Percentiles rank a stretch among this genome's conserved stretches.
Conservation (phyloP, 176 grass and related monocot genomes). For the Zoysia pacifica region DNA sequence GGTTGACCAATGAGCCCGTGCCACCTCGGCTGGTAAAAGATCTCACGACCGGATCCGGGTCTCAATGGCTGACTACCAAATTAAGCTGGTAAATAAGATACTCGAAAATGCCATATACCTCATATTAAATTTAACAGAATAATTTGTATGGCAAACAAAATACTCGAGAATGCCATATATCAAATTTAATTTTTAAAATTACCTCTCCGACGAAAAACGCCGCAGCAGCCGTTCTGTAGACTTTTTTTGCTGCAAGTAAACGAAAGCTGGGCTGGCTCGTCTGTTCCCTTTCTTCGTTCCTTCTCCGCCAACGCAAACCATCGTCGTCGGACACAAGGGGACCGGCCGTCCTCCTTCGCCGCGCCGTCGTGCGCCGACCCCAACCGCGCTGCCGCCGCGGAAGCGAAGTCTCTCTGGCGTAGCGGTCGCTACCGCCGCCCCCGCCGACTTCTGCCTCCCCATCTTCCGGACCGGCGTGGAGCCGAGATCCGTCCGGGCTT, state of each 20-base stretch:
- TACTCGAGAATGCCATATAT: too few species aligned
- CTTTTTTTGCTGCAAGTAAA: too few species aligned
- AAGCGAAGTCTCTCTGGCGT: not conserved
- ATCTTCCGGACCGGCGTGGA: conserved; percentile 34
- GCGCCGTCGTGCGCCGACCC: conserved; percentile 6
- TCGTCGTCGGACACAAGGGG: not conserved
- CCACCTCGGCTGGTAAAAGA: not conserved
- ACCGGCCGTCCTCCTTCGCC: not conserved
- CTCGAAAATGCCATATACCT: too few species aligned
- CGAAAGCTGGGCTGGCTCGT: too few species aligned
- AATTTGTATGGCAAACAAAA: too few species aligned
- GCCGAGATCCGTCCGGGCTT: conserved; percentile 44
- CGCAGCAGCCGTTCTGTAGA: too few species aligned
- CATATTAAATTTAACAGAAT: too few species aligned
- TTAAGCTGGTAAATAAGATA: too few species aligned
- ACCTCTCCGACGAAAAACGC: too few species aligned
- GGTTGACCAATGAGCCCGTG: not conserved
- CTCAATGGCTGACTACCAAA: too few species aligned
- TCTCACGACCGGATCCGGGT: not conserved
- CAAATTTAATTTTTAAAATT: too few species aligned
- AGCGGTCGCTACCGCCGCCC: not conserved
- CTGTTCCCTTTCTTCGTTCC: too few species aligned
- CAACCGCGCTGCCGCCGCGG: not conserved
- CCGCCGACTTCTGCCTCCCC: not conserved
- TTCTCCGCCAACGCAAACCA: not conserved